Evolutionary conservation across 352 stramenopile species (phyloP).

Genomic region (Poterioochromonas sp.): DNA sequence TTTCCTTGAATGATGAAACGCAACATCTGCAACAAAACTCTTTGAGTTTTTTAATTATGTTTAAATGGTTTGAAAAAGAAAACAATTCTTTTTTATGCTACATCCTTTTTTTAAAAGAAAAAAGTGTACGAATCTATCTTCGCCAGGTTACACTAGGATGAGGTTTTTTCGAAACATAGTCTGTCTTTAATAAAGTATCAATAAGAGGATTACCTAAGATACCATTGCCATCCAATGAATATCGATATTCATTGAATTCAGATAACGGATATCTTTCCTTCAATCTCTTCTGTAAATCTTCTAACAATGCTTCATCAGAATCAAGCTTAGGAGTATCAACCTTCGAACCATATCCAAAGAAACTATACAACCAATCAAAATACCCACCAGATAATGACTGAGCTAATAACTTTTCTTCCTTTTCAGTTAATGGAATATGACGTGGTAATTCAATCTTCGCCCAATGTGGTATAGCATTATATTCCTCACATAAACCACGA

Average conservation of each 20-base stretch:
- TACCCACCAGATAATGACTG: slow-evolving; percentile 4
- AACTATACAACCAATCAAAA: neutral
- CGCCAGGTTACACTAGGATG: too few relatives aligned
- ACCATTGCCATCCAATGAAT: slow-evolving; percentile 79
- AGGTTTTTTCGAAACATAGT: too few relatives aligned
- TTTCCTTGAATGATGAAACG: too few relatives aligned
- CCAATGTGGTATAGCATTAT: slow-evolving; percentile 83
- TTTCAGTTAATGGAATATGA: too few relatives aligned
- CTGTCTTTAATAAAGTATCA: slow-evolving; percentile 57
- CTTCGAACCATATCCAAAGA: neutral
- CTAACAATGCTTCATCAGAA: slow-evolving; percentile 44
- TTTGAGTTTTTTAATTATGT: too few relatives aligned
- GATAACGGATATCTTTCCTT: slow-evolving; percentile 67
- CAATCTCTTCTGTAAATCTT: slow-evolving; percentile 49
- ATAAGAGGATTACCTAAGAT: slow-evolving; percentile 79
- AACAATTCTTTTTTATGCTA: too few relatives aligned
- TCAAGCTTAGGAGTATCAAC: slow-evolving; percentile 35
- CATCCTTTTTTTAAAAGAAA: too few relatives aligned
- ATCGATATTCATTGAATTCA: slow-evolving; percentile 72
- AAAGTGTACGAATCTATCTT: too few relatives aligned
- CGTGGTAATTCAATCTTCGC: slow-evolving; percentile 88
- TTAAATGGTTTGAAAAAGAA: too few relatives aligned
- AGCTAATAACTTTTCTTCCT: too few relatives aligned
- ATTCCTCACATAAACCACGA: slow-evolving; percentile 70
- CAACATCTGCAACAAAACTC: too few relatives aligned